These are phyloP conservation scores for Rhizoclosmatium globosum DNA, from an alignment of 192 early-diverging fungal genomes.

Conservation along the genomic window DNA sequence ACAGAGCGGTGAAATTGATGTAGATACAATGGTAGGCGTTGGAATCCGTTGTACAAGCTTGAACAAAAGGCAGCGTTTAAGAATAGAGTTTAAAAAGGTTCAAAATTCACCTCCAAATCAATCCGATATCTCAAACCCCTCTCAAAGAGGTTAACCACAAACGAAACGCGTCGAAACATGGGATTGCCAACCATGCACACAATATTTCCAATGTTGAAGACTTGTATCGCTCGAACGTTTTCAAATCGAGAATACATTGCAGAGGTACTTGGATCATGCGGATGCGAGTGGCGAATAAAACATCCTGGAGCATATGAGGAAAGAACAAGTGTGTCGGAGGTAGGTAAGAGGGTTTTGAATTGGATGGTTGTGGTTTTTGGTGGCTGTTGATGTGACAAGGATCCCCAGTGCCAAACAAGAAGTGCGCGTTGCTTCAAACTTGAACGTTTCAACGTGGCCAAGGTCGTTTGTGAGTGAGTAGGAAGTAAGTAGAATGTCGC, in stretches of 20 bases:
- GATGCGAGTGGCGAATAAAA: not conserved
- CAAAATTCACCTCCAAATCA: not conserved
- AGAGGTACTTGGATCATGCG: not conserved
- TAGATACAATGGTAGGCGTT: not conserved
- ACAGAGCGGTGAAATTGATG: not conserved
- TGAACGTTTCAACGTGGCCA: not conserved
- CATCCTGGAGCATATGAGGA: not conserved
- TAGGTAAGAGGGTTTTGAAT: too few species aligned
- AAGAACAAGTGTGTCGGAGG: too few species aligned
- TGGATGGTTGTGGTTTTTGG: not conserved
- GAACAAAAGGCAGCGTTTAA: too few species aligned
- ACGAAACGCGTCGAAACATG: too few species aligned
- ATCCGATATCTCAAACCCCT: not conserved
- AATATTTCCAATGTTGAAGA: not conserved
- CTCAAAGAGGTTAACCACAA: not conserved
- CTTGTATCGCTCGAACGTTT: not conserved
- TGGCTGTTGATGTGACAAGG: not conserved
- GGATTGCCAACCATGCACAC: too few species aligned
- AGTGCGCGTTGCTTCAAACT: not conserved
- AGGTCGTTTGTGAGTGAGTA: not conserved
- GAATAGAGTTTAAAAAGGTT: too few species aligned
- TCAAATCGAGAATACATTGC: not conserved
- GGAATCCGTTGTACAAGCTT: too few species aligned
- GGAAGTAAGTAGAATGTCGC: not conserved
- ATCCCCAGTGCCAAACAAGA: not conserved